These are phyloP conservation scores for Xylariaceae sp. DNA, from an alignment of 2,329 filamentous ascomycete genomes.

Conservation along the genomic window DNA sequence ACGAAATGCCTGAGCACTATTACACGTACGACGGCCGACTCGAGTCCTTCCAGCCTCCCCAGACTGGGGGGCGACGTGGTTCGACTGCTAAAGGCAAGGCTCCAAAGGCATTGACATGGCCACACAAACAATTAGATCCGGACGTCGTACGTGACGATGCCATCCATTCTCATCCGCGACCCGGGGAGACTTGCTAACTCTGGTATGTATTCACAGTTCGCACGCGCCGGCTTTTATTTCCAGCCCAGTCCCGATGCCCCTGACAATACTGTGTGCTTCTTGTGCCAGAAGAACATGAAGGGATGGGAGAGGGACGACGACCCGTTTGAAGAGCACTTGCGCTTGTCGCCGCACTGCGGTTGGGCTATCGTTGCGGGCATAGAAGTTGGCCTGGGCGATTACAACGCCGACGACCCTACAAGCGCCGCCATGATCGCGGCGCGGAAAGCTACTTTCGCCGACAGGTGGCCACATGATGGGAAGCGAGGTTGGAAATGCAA, in stretches of 20 bases:
- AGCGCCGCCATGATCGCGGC: slow-evolving; percentile 67
- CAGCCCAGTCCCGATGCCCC: slow-evolving; percentile 66
- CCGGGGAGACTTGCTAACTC: slow-evolving; percentile 14
- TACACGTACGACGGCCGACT: slow-evolving; percentile 70
- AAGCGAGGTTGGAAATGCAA: slow-evolving; percentile 90
- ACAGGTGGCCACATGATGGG: slow-evolving; percentile 80
- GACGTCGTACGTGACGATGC: slow-evolving; percentile 48
- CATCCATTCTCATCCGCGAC: neutral
- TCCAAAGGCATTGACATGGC: slow-evolving; percentile 64
- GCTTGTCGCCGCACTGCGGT: slow-evolving; percentile 74
- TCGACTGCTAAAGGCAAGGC: slow-evolving; percentile 58
- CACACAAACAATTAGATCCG: slow-evolving; percentile 62
- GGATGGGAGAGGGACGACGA: slow-evolving; percentile 89
- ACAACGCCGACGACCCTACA: slow-evolving; percentile 67
- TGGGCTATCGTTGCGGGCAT: slow-evolving; percentile 72
- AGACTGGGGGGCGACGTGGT: slow-evolving; percentile 62
- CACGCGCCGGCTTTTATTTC: slow-evolving; percentile 87
- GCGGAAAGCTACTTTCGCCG: slow-evolving; percentile 75
- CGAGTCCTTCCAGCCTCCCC: slow-evolving; percentile 66
- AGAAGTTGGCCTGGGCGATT: slow-evolving; percentile 56
- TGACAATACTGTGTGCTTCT: slow-evolving; percentile 87
- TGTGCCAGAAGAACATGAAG: slow-evolving; percentile 77
- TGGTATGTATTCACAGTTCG: slow-evolving; percentile 53
- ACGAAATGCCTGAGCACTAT: slow-evolving; percentile 42
- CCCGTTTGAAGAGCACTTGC: slow-evolving; percentile 77